phyloP scores from a whole-genome alignment of 176 grass and related monocot genomes.

The Hsuehochloa calcarea region DNA sequence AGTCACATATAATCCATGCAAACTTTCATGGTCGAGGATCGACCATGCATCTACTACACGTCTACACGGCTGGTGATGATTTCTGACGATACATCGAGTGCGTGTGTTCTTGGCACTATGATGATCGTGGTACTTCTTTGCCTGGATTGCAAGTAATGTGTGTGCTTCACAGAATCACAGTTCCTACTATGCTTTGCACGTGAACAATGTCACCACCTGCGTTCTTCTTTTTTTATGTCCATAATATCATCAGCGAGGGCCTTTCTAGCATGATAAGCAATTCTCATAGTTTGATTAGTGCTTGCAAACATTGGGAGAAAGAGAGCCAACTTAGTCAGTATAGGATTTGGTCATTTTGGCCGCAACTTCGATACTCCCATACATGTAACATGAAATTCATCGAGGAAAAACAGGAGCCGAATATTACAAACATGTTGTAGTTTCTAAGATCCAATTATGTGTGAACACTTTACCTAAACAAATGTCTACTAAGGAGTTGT shows the following conservation, averaged over 20 bases:
- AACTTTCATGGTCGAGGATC: conserved; percentile 28
- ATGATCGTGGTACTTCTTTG: conserved; percentile 29
- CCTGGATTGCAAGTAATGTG: conserved; percentile 15
- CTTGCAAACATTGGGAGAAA: neutral
- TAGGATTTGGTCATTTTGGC: too few species aligned
- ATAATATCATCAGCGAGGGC: neutral
- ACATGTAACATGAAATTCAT: too few species aligned
- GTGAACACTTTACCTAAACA: too few species aligned
- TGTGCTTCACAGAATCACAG: neutral
- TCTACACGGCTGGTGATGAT: conserved; percentile 16
- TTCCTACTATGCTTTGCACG: neutral
- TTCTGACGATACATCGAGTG: conserved; percentile 15
- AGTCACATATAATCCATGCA: conserved; percentile 27
- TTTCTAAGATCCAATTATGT: too few species aligned
- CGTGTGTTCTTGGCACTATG: conserved; percentile 9
- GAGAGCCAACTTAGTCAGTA: neutral
- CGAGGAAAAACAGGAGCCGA: neutral
- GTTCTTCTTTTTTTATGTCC: too few species aligned
- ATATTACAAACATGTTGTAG: neutral
- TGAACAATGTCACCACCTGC: conserved; percentile 9
- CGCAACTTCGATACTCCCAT: too few species aligned
- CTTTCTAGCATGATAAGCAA: neutral
- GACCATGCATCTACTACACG: neutral
- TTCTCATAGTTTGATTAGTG: neutral
- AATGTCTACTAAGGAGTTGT: too few species aligned